These are phyloP conservation scores for Alternaria atra DNA, from an alignment of 2,329 filamentous ascomycete genomes.

Conservation along the genomic window DNA sequence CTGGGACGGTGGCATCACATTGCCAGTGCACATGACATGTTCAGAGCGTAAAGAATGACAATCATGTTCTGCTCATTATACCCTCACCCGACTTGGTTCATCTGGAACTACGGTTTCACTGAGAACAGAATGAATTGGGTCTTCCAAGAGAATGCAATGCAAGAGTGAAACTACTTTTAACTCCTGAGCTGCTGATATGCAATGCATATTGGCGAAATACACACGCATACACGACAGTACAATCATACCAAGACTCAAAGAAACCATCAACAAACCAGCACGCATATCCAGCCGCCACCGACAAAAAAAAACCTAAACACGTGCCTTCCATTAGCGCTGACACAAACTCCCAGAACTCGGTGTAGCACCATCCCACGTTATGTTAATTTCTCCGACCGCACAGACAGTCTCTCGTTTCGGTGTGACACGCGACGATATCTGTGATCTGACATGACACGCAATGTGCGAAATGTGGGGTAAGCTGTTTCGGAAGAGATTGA, in stretches of 20 bases:
- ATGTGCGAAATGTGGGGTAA: neutral
- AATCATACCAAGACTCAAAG: neutral
- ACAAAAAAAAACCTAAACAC: neutral
- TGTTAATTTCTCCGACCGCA: neutral
- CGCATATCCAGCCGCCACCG: neutral
- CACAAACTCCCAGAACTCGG: neutral
- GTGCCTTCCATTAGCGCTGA: neutral
- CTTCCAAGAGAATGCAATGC: neutral
- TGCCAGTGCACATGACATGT: neutral
- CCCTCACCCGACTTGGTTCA: neutral
- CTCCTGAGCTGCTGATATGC: neutral
- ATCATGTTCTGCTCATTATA: neutral
- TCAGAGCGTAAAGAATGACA: too few relatives aligned
- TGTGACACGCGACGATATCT: neutral
- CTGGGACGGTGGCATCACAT: neutral
- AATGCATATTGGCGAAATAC: neutral
- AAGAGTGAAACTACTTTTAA: neutral
- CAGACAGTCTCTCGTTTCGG: neutral
- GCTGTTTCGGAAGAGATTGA: neutral
- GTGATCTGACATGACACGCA: neutral
- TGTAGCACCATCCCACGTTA: neutral
- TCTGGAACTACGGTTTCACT: neutral
- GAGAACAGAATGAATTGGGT: neutral
- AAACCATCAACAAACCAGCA: neutral
- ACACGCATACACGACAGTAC: neutral